Percentiles rank a stretch among this genome's conserved stretches.
Evolutionary conservation across 352 stramenopile species (phyloP).

Genomic region (Albugo laibachii): DNA sequence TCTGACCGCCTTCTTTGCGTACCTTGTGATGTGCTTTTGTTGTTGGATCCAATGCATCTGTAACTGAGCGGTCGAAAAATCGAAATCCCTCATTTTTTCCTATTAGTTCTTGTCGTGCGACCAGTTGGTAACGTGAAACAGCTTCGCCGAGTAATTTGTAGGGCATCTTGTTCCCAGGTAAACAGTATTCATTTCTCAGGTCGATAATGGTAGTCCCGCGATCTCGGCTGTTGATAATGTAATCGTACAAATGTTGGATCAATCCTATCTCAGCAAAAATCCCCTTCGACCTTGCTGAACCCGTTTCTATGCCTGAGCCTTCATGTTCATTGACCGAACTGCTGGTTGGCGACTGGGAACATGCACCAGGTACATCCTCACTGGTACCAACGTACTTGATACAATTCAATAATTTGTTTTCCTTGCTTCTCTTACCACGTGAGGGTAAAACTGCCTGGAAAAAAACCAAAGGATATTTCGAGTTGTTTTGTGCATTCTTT

Average conservation of each 20-base stretch:
- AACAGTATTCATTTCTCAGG: constrained; percentile 40
- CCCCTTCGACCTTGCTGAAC: constrained; percentile 8
- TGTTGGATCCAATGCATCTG: background rate
- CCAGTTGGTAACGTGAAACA: constrained; percentile 44
- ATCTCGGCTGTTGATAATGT: constrained; percentile 45
- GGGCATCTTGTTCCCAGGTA: constrained; percentile 52
- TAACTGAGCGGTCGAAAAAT: constrained; percentile 12
- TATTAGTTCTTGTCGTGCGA: constrained; percentile 50
- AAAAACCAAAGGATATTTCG: constrained; percentile 29
- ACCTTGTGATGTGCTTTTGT: background rate
- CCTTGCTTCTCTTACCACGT: constrained; percentile 16
- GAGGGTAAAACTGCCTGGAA: constrained; percentile 57
- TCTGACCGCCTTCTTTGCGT: background rate
- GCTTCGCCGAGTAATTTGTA: constrained; percentile 58
- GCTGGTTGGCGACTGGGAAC: background rate
- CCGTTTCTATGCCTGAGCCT: background rate
- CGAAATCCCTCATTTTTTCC: constrained; percentile 70
- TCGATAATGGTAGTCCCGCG: constrained; percentile 54
- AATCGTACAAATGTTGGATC: constrained; percentile 40
- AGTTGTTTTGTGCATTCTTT: constrained; percentile 12
- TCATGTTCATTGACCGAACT: background rate
- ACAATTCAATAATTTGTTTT: constrained; percentile 29
- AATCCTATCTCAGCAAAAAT: constrained; percentile 48
- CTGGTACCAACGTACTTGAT: constrained; percentile 21
- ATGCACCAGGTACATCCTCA: background rate